phyloP scores from a whole-genome alignment of 140 eudicot genomes.

The Senecio squalidus region DNA sequence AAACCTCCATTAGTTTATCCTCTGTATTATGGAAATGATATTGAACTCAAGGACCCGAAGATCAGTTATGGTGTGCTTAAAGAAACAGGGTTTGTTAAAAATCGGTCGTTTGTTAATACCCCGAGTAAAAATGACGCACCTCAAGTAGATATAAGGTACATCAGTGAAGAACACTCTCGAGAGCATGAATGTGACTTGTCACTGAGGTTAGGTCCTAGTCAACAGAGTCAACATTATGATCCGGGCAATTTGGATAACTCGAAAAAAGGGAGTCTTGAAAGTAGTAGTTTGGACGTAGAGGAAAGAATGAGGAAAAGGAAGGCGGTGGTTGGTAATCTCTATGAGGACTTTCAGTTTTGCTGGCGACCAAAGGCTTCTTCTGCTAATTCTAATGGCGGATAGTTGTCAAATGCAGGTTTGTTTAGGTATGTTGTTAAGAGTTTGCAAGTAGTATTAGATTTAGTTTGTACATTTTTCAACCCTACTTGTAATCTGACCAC shows the following conservation, averaged over 20 bases:
- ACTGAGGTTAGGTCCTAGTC: conserved; percentile 44
- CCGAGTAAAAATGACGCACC: neutral
- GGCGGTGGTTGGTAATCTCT: conserved; percentile 27
- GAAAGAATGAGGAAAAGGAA: conserved; percentile 34
- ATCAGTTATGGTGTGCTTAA: conserved; percentile 1
- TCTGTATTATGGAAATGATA: conserved; percentile 38
- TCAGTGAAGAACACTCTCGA: conserved; percentile 13
- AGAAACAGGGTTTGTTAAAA: conserved; percentile 17
- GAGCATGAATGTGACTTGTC: conserved; percentile 55
- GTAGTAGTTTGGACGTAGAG: conserved; percentile 25
- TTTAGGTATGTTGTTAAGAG: conserved; percentile 9
- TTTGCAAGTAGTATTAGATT: conserved; percentile 21
- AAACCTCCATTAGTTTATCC: conserved; percentile 44
- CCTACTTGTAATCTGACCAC: conserved; percentile 20
- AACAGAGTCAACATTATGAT: conserved; percentile 21
- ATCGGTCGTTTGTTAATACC: conserved; percentile 3
- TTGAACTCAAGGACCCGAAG: conserved; percentile 23
- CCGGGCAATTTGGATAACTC: conserved; percentile 23
- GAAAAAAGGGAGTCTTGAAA: conserved; percentile 12
- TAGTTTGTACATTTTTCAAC: conserved; percentile 23
- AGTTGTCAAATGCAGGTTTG: conserved; percentile 41
- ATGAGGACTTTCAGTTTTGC: conserved; percentile 30
- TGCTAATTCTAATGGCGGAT: conserved; percentile 23
- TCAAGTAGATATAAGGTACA: conserved; percentile 2
- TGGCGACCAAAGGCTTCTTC: conserved; percentile 37